Percentiles rank a stretch among this genome's conserved stretches.
Conservation (phyloP, 2,329 filamentous ascomycete genomes). For the Diplodia seriata region DNA sequence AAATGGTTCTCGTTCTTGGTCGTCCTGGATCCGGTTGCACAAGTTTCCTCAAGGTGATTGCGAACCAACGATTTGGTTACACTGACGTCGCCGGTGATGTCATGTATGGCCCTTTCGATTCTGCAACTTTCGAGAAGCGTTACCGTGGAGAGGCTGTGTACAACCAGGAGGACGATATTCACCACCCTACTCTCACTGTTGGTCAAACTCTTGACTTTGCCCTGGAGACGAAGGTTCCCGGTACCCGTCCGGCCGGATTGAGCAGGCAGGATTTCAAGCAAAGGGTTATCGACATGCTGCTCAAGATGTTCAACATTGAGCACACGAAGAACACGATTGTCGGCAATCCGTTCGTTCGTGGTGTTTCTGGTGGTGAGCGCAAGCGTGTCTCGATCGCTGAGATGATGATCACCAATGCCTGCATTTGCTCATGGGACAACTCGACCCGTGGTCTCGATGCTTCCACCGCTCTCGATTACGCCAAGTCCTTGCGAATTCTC, state of each 20-base stretch:
- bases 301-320: conserved; percentile 94
- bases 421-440: conserved; percentile 70
- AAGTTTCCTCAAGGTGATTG: conserved; percentile 61
- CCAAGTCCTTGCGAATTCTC: conserved; percentile 61
- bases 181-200: conserved; percentile 84
- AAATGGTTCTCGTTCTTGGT: conserved; percentile 87
- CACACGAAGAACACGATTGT: conserved; percentile 86
- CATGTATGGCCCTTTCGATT: conserved; percentile 75
- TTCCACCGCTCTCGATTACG: conserved; percentile 58
- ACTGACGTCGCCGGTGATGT: conserved; percentile 74
- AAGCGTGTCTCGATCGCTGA: conserved; percentile 85
- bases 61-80: conserved; percentile 64
- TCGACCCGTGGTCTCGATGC: conserved; percentile 57
- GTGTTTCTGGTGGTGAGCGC: conserved; percentile 79
- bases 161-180: conserved; percentile 85
- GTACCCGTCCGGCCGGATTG: conserved; percentile 77
- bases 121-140: conserved; percentile 70
- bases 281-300: conserved; percentile 72
- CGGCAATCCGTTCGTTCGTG: conserved; percentile 80
- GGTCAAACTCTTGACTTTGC: conserved; percentile 87
- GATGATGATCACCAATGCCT: conserved; percentile 76
- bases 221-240: conserved; percentile 82
- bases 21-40: conserved; percentile 70
- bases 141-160: conserved; percentile 86
- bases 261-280: conserved; percentile 77